Base-by-base conservation (phyloP, 129 eudicot genomes). In the Centella asiatica region DNA sequence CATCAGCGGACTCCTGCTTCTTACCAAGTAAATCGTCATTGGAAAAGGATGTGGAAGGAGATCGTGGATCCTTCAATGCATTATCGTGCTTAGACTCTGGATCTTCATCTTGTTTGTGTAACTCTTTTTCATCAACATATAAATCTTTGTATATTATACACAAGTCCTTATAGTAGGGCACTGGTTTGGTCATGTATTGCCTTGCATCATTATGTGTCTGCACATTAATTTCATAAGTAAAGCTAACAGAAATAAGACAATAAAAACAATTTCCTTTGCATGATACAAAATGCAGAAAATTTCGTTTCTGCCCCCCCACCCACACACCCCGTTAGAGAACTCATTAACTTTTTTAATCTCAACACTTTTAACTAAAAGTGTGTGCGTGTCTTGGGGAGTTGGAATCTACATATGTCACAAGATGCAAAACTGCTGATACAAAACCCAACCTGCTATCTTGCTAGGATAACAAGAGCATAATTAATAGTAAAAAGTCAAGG, bases 101-200 rank as follows among this genome's bases (percentile, higher is more conserved):
- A 19, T 13, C 47, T 68, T 56, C 64, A 13, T 57, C 71, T 15
- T 45, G 68, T 46, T 44, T 39, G 65, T 67, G 52, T n/a, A 53
- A 24, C 14, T 73, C 74, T 29, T 69, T 66, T 62, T 52, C 79
- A 13, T 76, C 62, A 26, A 42, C 17, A 54, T 56, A 50, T 15
- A 55, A 20, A 37, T 74, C 83, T 64, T 67, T 70, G 28, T 66
- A 77, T 66, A 81, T 52, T 9, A 33, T 45, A 25, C 83, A 74
- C 25, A 81, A 37, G 44, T 77, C 75, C 25, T 66, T 74, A 29
- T 70, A 77, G 75, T 57, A 70, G 8, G 83, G 87, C 62, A 81
- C 73, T 36, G 83, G 83, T 52, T 80, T 70, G 3, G 76, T 81
- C 80, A 81, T 81, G 68, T 73, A 81, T 67, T 67, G 87, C 20